Evolutionary conservation across 2,329 filamentous ascomycete species (phyloP).

Genomic region (Phaeosphaeriaceae sp.): DNA sequence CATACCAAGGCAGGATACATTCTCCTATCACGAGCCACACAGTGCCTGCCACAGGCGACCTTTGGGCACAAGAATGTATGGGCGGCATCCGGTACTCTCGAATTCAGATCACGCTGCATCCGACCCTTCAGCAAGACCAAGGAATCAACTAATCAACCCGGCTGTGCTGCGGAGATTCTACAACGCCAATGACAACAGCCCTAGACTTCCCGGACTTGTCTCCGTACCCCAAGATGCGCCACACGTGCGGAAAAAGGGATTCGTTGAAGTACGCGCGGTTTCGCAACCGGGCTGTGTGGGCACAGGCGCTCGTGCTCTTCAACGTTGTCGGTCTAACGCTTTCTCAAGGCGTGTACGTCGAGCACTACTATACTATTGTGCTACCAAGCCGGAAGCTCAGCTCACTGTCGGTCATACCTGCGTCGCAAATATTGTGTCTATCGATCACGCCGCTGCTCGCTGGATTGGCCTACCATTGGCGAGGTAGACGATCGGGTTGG

Average conservation of each 20-base stretch:
- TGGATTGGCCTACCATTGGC: slow-evolving; percentile 10
- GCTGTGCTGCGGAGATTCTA: not conserved
- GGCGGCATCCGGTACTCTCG: not conserved
- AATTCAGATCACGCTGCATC: not conserved
- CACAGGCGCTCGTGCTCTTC: slow-evolving; percentile 33
- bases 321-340: slow-evolving; percentile 32
- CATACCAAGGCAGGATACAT: not conserved
- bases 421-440: slow-evolving; percentile 22
- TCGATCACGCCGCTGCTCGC: slow-evolving; percentile 8
- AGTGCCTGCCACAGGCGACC: not conserved
- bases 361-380: slow-evolving; percentile 28
- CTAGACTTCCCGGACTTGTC: not conserved
- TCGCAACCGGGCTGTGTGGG: slow-evolving; percentile 15
- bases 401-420: slow-evolving; percentile 14
- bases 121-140: not conserved
- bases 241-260: too few species aligned
- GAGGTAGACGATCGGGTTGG: slow-evolving; percentile 6
- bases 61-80: not conserved
- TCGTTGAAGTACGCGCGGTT: slow-evolving; percentile 3
- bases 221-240: not conserved
- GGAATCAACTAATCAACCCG: not conserved
- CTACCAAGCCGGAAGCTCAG: slow-evolving; percentile 7
- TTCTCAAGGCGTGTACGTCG: slow-evolving; percentile 29
- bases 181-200: not conserved
- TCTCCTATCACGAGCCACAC: not conserved